Evolutionary conservation across 176 grass and related monocot genomes (phyloP).

Genomic region (Musa troglodytarum): DNA sequence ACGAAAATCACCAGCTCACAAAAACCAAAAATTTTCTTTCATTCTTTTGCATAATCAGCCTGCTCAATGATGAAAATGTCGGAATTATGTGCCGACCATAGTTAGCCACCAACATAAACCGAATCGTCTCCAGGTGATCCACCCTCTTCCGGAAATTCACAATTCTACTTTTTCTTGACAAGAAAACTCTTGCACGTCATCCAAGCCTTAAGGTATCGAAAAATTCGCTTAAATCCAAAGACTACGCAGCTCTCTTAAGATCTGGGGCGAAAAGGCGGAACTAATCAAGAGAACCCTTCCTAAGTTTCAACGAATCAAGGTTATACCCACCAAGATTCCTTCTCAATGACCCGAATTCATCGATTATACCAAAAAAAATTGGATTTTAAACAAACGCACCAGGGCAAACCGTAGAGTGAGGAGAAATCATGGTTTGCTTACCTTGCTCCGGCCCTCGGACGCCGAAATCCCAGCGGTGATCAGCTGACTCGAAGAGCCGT

Average conservation of each 20-base stretch:
- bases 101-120: background rate
- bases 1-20: background rate
- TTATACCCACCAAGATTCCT: background rate
- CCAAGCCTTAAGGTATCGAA: no score
- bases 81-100: background rate
- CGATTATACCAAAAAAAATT: background rate
- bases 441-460: background rate
- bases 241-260: background rate
- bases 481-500: background rate
- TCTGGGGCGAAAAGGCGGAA: background rate
- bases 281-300: background rate
- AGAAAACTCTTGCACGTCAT: no score
- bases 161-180: no score
- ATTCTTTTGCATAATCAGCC: background rate
- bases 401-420: background rate
- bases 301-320: background rate
- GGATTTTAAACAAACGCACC: background rate
- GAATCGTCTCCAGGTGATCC: background rate
- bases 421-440: background rate
- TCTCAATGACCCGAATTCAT: background rate
- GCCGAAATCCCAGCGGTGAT: background rate
- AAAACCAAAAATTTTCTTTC: background rate
- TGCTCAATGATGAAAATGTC: background rate
- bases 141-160: no score
- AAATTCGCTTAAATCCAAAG: background rate